Evolutionary conservation across 345 rosid genomes (phyloP).

Genomic region (Corymbia maculata): DNA sequence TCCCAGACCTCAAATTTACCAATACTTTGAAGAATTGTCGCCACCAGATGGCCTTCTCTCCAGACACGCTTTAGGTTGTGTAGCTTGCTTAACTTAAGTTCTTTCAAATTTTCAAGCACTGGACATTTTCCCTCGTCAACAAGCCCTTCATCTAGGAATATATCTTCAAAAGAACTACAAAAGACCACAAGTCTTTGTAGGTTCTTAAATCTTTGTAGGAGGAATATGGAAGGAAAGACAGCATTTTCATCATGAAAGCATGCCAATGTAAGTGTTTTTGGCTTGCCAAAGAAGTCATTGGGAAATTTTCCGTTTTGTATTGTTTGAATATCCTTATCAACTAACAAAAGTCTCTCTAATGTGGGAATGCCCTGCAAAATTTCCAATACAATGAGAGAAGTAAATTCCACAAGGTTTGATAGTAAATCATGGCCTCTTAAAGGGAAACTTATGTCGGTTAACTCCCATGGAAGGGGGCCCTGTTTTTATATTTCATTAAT

Average conservation of each 20-base stretch:
- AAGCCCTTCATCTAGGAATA: not conserved
- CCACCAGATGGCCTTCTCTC: not conserved
- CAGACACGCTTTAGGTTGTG: not conserved
- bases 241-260: not conserved
- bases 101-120: not conserved
- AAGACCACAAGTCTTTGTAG: not conserved
- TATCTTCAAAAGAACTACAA: not conserved
- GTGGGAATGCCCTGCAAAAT: not conserved
- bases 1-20: not conserved
- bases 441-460: not conserved
- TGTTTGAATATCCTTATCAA: not conserved
- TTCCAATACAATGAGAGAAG: not conserved
- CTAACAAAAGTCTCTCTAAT: not conserved
- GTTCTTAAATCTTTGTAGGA: not conserved
- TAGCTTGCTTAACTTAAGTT: not conserved
- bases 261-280: not conserved
- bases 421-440: not conserved
- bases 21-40: not conserved
- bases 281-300: not conserved
- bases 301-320: not conserved
- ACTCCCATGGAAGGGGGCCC: rapidly evolving
- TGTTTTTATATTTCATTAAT: not conserved
- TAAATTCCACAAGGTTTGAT: not conserved
- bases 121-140: rapidly evolving
- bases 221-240: not conserved